Conservation (phyloP, 106 monocot genomes). For the Dioscorea alata region DNA sequence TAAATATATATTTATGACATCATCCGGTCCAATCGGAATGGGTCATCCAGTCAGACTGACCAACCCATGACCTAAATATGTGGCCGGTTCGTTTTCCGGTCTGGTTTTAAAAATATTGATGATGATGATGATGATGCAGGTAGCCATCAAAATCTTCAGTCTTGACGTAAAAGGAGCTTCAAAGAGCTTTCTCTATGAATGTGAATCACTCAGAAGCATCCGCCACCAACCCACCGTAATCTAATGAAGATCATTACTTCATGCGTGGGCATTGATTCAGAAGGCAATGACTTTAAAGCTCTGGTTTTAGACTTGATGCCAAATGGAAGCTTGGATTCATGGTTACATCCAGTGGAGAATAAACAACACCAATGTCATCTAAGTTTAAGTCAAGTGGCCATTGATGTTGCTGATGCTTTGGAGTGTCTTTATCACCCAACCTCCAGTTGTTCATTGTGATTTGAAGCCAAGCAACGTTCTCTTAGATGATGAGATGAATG, state of each 20-base stretch:
- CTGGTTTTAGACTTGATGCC: conserved; percentile 12
- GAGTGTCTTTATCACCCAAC: conserved; percentile 6
- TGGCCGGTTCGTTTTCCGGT: neutral
- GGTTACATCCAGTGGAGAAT: conserved; percentile 9
- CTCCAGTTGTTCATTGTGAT: conserved; percentile 1
- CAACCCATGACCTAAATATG: no score
- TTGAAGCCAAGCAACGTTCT: conserved; percentile 9
- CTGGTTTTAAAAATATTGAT: neutral
- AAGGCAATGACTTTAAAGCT: conserved; percentile 5
- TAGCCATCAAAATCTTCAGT: conserved; percentile 5
- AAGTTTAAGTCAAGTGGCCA: neutral
- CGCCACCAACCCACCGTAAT: conserved; percentile 6
- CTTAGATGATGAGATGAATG: conserved; percentile 25
- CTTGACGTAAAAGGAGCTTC: neutral
- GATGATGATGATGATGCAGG: neutral
- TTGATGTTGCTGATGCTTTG: neutral
- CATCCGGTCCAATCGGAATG: no score
- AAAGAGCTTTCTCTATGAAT: conserved; percentile 4
- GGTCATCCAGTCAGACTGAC: no score
- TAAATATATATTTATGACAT: no score
- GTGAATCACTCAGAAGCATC: neutral
- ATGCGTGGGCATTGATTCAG: neutral
- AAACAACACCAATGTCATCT: neutral
- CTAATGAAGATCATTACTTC: conserved; percentile 7
- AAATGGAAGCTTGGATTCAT: conserved; percentile 5